Evolutionary conservation across 257 asterid genomes (phyloP).

Genomic region (Oldenlandia corymbosa): DNA sequence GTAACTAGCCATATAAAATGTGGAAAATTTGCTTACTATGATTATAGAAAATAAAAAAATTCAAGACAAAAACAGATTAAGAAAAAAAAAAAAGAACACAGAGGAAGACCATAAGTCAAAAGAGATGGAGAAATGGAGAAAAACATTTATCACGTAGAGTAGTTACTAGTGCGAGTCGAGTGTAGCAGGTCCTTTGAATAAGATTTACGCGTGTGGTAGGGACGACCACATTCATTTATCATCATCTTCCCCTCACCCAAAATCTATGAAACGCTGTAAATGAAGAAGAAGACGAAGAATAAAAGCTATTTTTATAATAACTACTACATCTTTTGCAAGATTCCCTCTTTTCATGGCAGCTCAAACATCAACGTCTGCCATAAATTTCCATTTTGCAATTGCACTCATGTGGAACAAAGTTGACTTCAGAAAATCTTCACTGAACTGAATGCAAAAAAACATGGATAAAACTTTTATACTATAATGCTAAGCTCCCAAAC

Average conservation of each 20-base stretch:
- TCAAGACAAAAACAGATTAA: no score
- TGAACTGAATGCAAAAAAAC: neutral
- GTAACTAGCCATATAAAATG: no score
- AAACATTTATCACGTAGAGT: neutral
- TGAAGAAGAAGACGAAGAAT: no score
- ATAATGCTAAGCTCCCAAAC: neutral
- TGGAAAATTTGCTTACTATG: no score
- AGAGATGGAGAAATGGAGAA: neutral
- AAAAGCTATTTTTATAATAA: no score
- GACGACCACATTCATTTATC: neutral
- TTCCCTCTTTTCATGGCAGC: conserved; percentile 18
- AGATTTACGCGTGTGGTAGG: conserved; percentile 11
- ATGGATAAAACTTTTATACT: neutral
- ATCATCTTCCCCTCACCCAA: neutral
- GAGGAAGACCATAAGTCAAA: no score
- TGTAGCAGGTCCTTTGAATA: neutral
- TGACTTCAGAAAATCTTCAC: neutral
- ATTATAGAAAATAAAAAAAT: no score
- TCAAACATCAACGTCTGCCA: conserved; percentile 25
- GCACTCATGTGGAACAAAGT: neutral
- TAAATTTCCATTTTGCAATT: conserved; percentile 13
- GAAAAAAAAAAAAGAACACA: no score
- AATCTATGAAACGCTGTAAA: conserved; percentile 1
- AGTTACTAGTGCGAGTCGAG: no score
- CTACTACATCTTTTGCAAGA: neutral